Base-by-base conservation (phyloP, 2,329 filamentous ascomycete species). In the Fusarium sp. region DNA sequence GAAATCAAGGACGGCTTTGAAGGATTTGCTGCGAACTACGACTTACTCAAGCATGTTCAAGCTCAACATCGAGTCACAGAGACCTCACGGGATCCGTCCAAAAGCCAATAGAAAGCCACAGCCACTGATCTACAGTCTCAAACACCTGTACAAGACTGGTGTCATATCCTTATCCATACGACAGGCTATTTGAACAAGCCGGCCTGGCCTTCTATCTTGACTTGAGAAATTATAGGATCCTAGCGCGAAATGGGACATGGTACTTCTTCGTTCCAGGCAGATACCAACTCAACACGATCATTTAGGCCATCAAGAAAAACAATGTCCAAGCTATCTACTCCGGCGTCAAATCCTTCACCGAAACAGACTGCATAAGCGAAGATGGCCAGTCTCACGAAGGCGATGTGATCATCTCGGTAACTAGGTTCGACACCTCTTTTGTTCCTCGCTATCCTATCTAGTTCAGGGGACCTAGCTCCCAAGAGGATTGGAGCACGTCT, bases 111-210 rank as follows among this genome's bases (percentile, higher is more conserved):
- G 62, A 22, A 39, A 1, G 39, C 64, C 7, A 20, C 26, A 18
- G 31, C 31, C 11, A 40, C 59, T 1, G 17, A 59, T 11, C 2
- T 65, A 1, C 24, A 34, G 40, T 40, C 59, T 6, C 7, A 43
- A 4, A 20, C 7, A 14, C 31, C 20, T 2, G 22, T 20, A 2
- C 3, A 64, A 3, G 62, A 58, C 31, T 65, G 59, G 59, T 64
- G 61, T 4, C 50, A 64, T 22, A 39, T 64, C 3, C 5, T 64
- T 0, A 36, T 64, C 6, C 59, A 65, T 18, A 52, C 62, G 4
- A 64, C 59, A 7, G 62, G 59, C 10, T 65, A 65, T 15, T 33
- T 65, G 31, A 65, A 65, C 13, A 64, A 65, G 2, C 52, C 52
- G 3, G 40, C 59, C 1, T 64, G 52, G 62, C 62, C 62, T 8